Evolutionary conservation across 352 stramenopile genomes (phyloP).

Genomic region (Phytophthora syringae): DNA sequence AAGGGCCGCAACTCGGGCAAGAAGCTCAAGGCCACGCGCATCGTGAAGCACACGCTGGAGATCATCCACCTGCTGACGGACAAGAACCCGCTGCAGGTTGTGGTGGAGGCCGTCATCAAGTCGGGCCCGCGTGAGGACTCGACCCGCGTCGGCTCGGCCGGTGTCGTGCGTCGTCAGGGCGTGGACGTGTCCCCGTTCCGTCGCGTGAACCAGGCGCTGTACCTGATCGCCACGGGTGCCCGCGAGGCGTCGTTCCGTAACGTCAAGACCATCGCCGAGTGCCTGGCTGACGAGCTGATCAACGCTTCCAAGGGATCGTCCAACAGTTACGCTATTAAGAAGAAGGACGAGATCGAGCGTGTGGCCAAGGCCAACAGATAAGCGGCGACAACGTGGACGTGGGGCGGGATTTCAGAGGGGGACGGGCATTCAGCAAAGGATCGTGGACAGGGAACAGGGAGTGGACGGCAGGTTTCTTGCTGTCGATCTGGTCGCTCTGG

Average conservation of each 20-base stretch:
- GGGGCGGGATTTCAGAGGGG: constrained; percentile 8
- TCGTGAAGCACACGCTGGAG: constrained; percentile 99
- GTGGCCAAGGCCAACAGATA: constrained; percentile 99
- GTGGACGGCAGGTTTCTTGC: neutral
- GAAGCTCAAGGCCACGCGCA: constrained; percentile 99
- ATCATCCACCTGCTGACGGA: constrained; percentile 99
- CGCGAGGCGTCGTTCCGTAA: constrained; percentile 99
- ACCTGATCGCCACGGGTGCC: constrained; percentile 97
- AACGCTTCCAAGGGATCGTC: constrained; percentile 99
- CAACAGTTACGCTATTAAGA: constrained; percentile 99
- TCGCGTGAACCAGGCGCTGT: constrained; percentile 99
- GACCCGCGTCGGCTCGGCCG: constrained; percentile 98
- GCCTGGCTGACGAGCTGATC: constrained; percentile 99
- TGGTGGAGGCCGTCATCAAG: constrained; percentile 93
- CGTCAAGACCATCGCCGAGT: constrained; percentile 99
- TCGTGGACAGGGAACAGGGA: constrained; percentile 16
- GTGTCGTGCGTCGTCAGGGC: constrained; percentile 99
- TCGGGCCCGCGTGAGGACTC: constrained; percentile 99
- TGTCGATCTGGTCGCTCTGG: no score
- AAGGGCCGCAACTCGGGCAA: constrained; percentile 99
- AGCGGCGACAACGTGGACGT: constrained; percentile 48
- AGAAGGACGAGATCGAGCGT: constrained; percentile 99
- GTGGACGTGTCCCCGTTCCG: constrained; percentile 99
- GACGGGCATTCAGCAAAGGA: constrained; percentile 6
- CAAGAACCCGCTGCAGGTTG: constrained; percentile 99